Base-by-base conservation (phyloP, 108 stramenopile genomes). In the Pelagomonas calceolata region DNA sequence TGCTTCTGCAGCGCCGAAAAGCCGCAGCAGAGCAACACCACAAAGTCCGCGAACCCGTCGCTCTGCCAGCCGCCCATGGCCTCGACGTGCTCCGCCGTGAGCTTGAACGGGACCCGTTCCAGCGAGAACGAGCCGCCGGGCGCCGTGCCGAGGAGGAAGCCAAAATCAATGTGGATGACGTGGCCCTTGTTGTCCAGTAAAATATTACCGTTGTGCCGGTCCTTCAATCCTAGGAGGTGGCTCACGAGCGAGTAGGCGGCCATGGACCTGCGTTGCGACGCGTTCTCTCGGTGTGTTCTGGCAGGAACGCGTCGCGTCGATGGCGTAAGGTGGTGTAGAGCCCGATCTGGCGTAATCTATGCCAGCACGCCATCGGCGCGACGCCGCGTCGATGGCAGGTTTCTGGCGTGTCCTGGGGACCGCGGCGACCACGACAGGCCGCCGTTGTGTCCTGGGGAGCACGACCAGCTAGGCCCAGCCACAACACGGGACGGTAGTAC, bases 91-190 rank as follows among this genome's bases (percentile, higher is more conserved):
- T 98, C 94, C 45, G 87, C 88, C 29, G 98, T 99, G n/a, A 99
- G 81, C 80, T 99, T 99, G 81, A 99, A 99, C 16, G 98, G 96
- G 7, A 92, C 93, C 65, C 84, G 84, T 73, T 97, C 96, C 30
- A 97, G 78, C 72, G 89, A 91, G 75, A 95, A 95, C 36, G 88
- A 87, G 10, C 95, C 95, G 26, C 96, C 96, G 0, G 96, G 96
- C 64, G 95, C 93, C 34, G 91, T 86, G 17, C 93, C 92, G 60
- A 99, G 90, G 14, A 99, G 87, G 74, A 97, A 99, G 7, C 98
- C 98, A 80, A 96, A 99, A 79, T 99, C 98, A 71, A 99, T 98
- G 81, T 99, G 98, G 73, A 97, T 88, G 30, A 99, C 85, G 73
- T 97, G 95, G n/a, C 96, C 98, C 33, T 89, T 88, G 35, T 91